Base-by-base conservation (phyloP, 805 yeast species). In the Candida chilensis region DNA sequence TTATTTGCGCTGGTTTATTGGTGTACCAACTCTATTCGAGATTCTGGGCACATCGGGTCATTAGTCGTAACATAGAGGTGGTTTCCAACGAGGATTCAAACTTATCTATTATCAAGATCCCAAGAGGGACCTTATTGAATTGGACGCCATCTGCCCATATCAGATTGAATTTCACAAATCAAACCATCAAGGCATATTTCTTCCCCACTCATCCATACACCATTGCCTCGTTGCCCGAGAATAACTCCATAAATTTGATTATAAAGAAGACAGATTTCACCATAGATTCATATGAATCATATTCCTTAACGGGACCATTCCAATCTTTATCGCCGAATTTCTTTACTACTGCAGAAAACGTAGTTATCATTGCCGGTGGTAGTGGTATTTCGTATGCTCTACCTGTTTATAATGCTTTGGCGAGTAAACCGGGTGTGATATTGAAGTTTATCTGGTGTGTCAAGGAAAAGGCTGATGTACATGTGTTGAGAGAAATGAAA, bases 181-280 rank as follows among this genome's bases (percentile, higher is more conserved):
- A 13, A 8, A 27, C 37, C 18, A 30, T 21, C 17, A 34, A 32
- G 19, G 26, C 36, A 9, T 40, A 74, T 68, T 16, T 78, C 2
- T 46, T 58, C 4, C 76, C 90, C 5, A 59, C 80, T 2, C 88
- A 80, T 45, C 88, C 90, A 3, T 81, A 63, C 42, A 75, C 87
- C 1, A 57, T 78, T 9, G 71, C 74, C 1, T 63, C 75, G 2
- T 30, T 54, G 2, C 53, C 67, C 0, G 52, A 48, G 1, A 72
- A 68, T 27, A 37, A 47, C 2, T 35, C 47, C 11, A 45, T 72
- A 2, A 63, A 59, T 26, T 49, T 78, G 33, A 50, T 77, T 10
- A 52, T 74, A 17, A 63, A 61, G 30, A 62, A 59, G 22, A 60
- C 75, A 2, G 42, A 45, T 3, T 65, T 60, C 31, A 35, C 42